Conservation (phyloP, 345 rosid species). For the Odontarrhena argentea region DNA sequence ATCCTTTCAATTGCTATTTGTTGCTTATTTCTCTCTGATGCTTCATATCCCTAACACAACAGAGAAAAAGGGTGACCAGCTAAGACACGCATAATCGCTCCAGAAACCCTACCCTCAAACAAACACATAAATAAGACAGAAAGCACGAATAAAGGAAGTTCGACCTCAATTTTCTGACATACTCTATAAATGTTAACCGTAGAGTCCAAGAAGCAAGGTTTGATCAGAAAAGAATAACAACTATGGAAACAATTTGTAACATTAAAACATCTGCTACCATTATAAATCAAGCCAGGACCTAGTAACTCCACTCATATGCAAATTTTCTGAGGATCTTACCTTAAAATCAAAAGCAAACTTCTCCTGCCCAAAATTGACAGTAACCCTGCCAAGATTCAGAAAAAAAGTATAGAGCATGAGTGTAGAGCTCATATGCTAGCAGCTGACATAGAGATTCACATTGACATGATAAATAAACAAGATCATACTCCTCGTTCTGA, state of each 20-base stretch:
- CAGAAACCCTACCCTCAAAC: not conserved
- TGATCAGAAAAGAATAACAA: not conserved
- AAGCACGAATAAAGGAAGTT: not conserved
- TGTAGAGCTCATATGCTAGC: not conserved
- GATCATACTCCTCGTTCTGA: conserved; percentile 86
- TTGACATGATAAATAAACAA: not conserved
- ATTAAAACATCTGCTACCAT: not conserved
- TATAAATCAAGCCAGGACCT: not conserved
- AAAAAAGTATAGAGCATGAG: conserved; percentile 6
- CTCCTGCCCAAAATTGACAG: conserved; percentile 82
- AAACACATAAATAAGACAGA: not conserved
- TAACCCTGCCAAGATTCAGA: conserved; percentile 61
- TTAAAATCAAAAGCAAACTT: conserved; percentile 82
- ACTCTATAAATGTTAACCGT: not conserved
- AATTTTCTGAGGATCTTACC: conserved; percentile 42
- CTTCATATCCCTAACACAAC: conserved; percentile 68
- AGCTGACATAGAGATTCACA: not conserved
- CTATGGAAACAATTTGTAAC: not conserved
- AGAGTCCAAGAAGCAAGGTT: not conserved
- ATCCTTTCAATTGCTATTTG: conserved; percentile 57
- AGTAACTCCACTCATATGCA: not conserved
- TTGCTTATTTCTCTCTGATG: conserved; percentile 72
- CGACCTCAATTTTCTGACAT: conserved; percentile 10
- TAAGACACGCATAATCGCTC: conserved; percentile 12
- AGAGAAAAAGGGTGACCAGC: not conserved